Percentiles rank a stretch among this genome's conserved stretches.
phyloP scores from a whole-genome alignment of 306 rosid genomes.

The Delonix regia region DNA sequence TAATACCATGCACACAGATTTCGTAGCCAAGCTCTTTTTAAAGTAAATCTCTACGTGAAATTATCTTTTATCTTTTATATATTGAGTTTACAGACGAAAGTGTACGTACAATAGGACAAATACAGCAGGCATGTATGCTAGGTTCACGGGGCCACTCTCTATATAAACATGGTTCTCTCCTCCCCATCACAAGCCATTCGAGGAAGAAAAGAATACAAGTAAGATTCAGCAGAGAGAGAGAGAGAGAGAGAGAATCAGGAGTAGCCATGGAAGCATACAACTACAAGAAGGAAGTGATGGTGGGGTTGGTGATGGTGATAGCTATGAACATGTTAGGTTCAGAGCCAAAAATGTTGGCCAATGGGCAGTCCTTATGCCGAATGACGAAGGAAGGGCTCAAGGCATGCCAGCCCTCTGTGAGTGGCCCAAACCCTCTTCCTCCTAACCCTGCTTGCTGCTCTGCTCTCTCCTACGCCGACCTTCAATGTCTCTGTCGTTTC shows the following conservation, averaged over 20 bases:
- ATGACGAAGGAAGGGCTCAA: slow-evolving; percentile 3
- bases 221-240: background rate
- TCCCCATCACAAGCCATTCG: background rate
- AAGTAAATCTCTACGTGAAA: no score
- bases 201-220: background rate
- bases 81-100: no score
- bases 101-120: no score
- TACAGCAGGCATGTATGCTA: no score
- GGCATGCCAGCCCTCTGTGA: slow-evolving; percentile 41
- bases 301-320: background rate
- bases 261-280: background rate
- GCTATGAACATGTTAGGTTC: background rate
- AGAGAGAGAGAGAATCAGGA: no score
- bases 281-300: background rate
- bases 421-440: slow-evolving; percentile 1
- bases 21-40: no score
- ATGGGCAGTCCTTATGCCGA: background rate
- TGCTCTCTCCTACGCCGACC: slow-evolving; percentile 42
- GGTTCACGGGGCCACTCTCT: background rate
- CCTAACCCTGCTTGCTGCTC: slow-evolving; percentile 41
- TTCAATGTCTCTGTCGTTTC: slow-evolving; percentile 49
- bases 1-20: no score
- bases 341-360: background rate
- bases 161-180: background rate
- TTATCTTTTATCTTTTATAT: no score